Conservation (phyloP, 495 filamentous ascomycete genomes). For the Penicillium simplicissimum region DNA sequence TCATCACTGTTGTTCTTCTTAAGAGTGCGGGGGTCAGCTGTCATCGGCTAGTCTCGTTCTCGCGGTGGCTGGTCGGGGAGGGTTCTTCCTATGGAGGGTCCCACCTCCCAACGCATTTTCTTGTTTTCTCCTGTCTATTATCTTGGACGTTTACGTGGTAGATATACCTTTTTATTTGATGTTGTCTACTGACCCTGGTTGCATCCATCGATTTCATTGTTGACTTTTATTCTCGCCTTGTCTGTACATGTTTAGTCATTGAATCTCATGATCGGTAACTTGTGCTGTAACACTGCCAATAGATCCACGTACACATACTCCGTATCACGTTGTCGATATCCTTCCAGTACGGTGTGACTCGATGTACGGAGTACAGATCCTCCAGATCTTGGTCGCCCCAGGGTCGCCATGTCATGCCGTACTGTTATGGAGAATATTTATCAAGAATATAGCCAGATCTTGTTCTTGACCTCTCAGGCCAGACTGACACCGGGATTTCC, state of each 20-base stretch:
- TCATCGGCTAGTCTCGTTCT: background rate
- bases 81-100: background rate
- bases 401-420: no score
- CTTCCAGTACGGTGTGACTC: no score
- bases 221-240: constrained; percentile 17
- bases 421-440: no score
- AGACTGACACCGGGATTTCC: no score
- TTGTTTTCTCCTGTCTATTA: constrained; percentile 30
- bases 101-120: constrained; percentile 13
- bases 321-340: no score
- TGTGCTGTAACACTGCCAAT: no score
- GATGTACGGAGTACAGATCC: no score
- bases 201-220: constrained; percentile 35
- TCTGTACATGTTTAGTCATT: constrained; percentile 36
- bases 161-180: constrained; percentile 39
- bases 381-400: no score
- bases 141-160: constrained; percentile 39
- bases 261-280: constrained; percentile 19
- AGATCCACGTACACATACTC: no score
- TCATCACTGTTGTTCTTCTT: constrained; percentile 5
- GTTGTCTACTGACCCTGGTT: constrained; percentile 38
- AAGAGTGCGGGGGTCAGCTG: background rate
- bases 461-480: no score
- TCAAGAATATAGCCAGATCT: no score
- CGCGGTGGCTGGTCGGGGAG: constrained; percentile 2